Percentiles rank a stretch among this genome's conserved stretches.
Conservation (phyloP, 495 filamentous ascomycete genomes). For the Neurospora pannonica region DNA sequence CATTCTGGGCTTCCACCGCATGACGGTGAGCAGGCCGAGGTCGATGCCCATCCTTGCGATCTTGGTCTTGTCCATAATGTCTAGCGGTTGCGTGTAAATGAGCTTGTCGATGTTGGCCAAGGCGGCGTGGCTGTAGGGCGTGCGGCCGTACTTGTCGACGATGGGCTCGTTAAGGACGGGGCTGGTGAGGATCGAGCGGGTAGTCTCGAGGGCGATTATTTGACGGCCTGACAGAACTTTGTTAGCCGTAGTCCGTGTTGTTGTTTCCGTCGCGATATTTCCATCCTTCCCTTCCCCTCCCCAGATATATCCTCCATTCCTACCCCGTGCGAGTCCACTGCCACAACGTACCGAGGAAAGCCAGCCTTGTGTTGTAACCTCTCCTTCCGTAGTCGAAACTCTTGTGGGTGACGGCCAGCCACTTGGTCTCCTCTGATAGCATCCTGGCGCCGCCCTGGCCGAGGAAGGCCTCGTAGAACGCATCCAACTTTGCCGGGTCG, state of each 20-base stretch:
- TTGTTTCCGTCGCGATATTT: not conserved
- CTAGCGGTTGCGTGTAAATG: slow-evolving; percentile 41
- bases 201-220: slow-evolving; percentile 70
- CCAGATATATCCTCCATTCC: slow-evolving; percentile 58
- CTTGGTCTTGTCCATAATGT: slow-evolving; percentile 47
- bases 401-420: slow-evolving; percentile 96
- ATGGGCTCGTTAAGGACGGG: slow-evolving; percentile 17
- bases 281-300: slow-evolving; percentile 44
- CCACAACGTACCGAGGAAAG: slow-evolving; percentile 64
- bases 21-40: slow-evolving; percentile 60
- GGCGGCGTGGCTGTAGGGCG: slow-evolving; percentile 63
- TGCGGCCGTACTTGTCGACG: slow-evolving; percentile 42
- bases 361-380: slow-evolving; percentile 88
- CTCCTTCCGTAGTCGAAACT: slow-evolving; percentile 92
- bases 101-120: slow-evolving; percentile 65
- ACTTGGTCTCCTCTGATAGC: slow-evolving; percentile 86
- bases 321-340: not conserved
- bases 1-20: slow-evolving; percentile 79
- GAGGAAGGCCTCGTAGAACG: slow-evolving; percentile 62
- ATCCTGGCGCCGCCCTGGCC: slow-evolving; percentile 59
- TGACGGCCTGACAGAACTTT: slow-evolving; percentile 52
- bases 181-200: slow-evolving; percentile 53
- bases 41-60: slow-evolving; percentile 55
- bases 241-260: slow-evolving; percentile 2
- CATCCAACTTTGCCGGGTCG: slow-evolving; percentile 60